Evolutionary conservation across 805 yeast genomes (phyloP), one percentile per base, ranked within the genome.

Genomic region (Sugiyamaella qingdaonensis): DNA sequence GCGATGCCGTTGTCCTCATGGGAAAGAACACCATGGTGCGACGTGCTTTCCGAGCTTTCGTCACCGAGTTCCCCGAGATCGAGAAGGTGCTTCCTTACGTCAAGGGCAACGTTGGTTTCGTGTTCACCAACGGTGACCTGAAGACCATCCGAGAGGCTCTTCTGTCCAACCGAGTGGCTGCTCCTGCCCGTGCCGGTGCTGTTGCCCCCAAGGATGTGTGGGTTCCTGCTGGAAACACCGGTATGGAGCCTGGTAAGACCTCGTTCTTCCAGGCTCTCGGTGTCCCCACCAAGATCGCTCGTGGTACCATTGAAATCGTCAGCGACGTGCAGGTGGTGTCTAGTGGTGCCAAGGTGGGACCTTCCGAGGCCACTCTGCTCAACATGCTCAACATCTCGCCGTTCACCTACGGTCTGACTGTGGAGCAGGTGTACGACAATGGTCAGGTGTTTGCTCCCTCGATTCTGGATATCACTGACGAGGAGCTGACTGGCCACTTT

Each of bases 11-110:
- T 67, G 91, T 94, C 66, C 81, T 94, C 72, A 94, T 94, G 99
- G 99, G 99, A 82, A 94, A 94, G 88, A 94, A 94, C 97, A 94
- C 99, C 84, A 92, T 94, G 98, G 96, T 94, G 66, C 89, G 99
- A 83, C 90, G 98, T 81, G 99, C 99, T 74, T 80, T 94, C 83
- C 90, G 99, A 81, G 94, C 90, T 70, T 88, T 89, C 85, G 73
- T 91, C 67, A 51, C 85, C 70, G 98, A 92, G 74, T 82, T 88
- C 78, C 97, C 98, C 75, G 97, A 94, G 70, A 87, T 75, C 74
- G 99, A 94, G 82, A 90, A 86, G 77, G 77, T 94, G 70, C 80
- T 94, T 78, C 98, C 99, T 66, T 86, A 78, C 81, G 83, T 95
- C 76, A 89, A 77, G 78, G 99, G 99, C 79, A 94, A 94, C 82